A percentile compares a stretch with the other conserved stretches of the same genome.
Conservation (phyloP, 2,329 filamentous ascomycete species). For the Pseudogymnoascus sp. region DNA sequence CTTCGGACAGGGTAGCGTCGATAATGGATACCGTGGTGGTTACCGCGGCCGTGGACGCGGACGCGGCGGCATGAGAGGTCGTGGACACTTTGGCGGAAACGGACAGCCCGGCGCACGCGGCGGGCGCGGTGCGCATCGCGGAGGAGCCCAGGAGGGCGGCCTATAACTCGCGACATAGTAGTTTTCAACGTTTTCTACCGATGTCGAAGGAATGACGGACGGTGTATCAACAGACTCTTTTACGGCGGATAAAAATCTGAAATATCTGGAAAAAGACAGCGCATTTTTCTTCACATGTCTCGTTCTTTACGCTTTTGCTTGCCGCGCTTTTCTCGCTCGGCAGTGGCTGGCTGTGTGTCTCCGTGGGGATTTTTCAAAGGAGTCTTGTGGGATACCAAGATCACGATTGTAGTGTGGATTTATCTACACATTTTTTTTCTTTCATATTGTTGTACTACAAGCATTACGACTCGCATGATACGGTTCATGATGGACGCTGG, state of each 20-base stretch:
- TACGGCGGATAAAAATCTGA: neutral
- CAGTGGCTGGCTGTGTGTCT: neutral
- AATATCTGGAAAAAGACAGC: slow-evolving; percentile 8
- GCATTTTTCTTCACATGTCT: slow-evolving; percentile 5
- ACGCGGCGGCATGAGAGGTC: slow-evolving; percentile 36
- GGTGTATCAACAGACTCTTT: slow-evolving; percentile 7
- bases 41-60: slow-evolving; percentile 75
- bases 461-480: slow-evolving; percentile 21
- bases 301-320: slow-evolving; percentile 3
- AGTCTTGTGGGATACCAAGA: slow-evolving; percentile 4
- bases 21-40: slow-evolving; percentile 65
- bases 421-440: slow-evolving; percentile 15
- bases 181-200: neutral
- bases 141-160: slow-evolving; percentile 10
- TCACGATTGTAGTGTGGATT: slow-evolving; percentile 11
- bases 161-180: slow-evolving; percentile 15
- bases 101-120: slow-evolving; percentile 17
- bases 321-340: neutral
- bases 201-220: neutral
- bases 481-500: slow-evolving; percentile 4
- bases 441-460: slow-evolving; percentile 18
- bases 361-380: slow-evolving; percentile 2
- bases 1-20: slow-evolving; percentile 92
- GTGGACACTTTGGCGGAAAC: slow-evolving; percentile 18
- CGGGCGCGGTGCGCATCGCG: slow-evolving; percentile 23